These are phyloP conservation scores for Arthrobotrys entomopaga DNA, from an alignment of 2,329 filamentous ascomycete species.

Conservation along the genomic window DNA sequence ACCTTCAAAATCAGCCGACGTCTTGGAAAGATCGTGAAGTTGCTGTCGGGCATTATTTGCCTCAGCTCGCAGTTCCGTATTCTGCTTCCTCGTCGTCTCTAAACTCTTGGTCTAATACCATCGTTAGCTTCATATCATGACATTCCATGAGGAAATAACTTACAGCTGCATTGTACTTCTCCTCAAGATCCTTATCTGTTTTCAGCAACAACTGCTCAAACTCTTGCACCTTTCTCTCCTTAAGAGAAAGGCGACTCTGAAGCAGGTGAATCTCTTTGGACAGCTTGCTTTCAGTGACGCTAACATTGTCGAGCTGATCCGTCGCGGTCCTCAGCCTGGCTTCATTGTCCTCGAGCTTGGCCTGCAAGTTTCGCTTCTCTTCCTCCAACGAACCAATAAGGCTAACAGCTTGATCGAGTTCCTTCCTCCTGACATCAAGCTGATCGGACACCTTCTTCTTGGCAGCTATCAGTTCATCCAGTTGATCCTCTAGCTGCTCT, in stretches of 20 bases:
- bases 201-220: conserved; percentile 84
- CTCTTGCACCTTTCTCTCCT: conserved; percentile 89
- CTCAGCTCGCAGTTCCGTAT: conserved; percentile 80
- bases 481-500: conserved; percentile 89
- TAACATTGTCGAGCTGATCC: conserved; percentile 75
- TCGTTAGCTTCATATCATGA: conserved; percentile 13
- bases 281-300: conserved; percentile 78
- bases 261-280: conserved; percentile 89
- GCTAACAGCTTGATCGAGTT: conserved; percentile 89
- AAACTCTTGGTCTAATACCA: conserved; percentile 78
- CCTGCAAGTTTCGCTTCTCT: conserved; percentile 80
- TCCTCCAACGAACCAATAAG: conserved; percentile 86
- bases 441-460: conserved; percentile 90
- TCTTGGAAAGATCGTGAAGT: conserved; percentile 84
- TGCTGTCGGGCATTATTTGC: conserved; percentile 85
- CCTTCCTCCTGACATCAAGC: conserved; percentile 78
- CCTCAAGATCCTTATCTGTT: conserved; percentile 85
- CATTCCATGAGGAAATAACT: conserved; percentile 9
- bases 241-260: conserved; percentile 85
- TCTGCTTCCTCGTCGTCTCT: conserved; percentile 75
- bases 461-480: conserved; percentile 86
- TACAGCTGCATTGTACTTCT: conserved; percentile 75
- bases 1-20: conserved; percentile 94
- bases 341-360: conserved; percentile 76
- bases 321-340: conserved; percentile 76